phyloP scores from a whole-genome alignment of 768 basidiomycete genomes.

The Kwoniella bestiolae region DNA sequence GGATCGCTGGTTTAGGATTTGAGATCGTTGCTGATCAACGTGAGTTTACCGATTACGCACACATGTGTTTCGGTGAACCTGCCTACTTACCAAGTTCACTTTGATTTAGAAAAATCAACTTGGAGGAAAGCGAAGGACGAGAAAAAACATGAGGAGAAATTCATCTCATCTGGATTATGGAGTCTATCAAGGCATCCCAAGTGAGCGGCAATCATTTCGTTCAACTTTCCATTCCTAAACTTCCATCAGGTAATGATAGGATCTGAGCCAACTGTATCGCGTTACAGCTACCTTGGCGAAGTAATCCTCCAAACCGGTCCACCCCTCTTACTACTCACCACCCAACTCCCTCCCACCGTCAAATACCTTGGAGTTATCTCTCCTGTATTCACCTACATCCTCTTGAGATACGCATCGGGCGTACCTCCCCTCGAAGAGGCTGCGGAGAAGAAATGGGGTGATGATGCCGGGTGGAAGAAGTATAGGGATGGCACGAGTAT shows the following conservation, averaged over 20 bases:
- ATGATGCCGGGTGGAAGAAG: slow-evolving; percentile 37
- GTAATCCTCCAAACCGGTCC: slow-evolving; percentile 72
- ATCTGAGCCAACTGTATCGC: neutral
- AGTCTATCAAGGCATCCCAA: slow-evolving; percentile 72
- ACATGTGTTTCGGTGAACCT: no score
- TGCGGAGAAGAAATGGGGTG: slow-evolving; percentile 53
- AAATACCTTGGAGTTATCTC: slow-evolving; percentile 62
- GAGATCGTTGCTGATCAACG: slow-evolving; percentile 34
- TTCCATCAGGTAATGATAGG: no score
- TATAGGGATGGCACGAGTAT: slow-evolving; percentile 42
- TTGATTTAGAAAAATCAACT: slow-evolving; percentile 62
- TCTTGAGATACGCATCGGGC: slow-evolving; percentile 66
- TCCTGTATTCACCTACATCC: slow-evolving; percentile 68
- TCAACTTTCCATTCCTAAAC: neutral
- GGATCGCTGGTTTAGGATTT: slow-evolving; percentile 65
- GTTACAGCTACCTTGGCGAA: slow-evolving; percentile 72
- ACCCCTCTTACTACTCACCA: slow-evolving; percentile 64
- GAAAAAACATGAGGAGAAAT: slow-evolving; percentile 72
- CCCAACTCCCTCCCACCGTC: slow-evolving; percentile 59
- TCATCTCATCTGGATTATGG: slow-evolving; percentile 74
- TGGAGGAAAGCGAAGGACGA: slow-evolving; percentile 68
- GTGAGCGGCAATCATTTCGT: slow-evolving; percentile 60
- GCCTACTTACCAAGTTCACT: no score
- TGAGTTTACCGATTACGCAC: slow-evolving; percentile 11
- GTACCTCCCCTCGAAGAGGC: slow-evolving; percentile 70